Evolutionary conservation across 202 grass and related monocot genomes (phyloP).

Genomic region (Eragrostis tef): DNA sequence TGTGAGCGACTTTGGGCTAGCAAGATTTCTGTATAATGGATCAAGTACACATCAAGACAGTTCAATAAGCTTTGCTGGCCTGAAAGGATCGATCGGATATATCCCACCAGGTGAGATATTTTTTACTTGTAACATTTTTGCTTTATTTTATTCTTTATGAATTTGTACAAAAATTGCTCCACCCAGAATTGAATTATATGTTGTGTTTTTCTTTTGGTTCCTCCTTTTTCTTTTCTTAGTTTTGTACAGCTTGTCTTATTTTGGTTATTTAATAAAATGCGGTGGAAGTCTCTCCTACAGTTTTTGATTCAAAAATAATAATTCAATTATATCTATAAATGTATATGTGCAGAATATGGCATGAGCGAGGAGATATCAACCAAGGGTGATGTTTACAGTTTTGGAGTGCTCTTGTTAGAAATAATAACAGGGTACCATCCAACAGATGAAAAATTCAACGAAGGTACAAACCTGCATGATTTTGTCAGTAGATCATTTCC

Average conservation of each 20-base stretch:
- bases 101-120: conserved; percentile 65
- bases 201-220: too few relatives aligned
- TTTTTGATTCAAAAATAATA: too few relatives aligned
- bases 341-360: conserved; percentile 62
- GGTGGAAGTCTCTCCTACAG: too few relatives aligned
- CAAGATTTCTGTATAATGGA: conserved; percentile 26
- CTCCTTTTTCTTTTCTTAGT: too few relatives aligned
- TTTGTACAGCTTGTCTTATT: too few relatives aligned
- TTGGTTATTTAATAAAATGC: too few relatives aligned
- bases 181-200: not conserved
- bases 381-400: conserved; percentile 75
- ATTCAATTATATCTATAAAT: not conserved
- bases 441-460: conserved; percentile 50
- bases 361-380: conserved; percentile 46
- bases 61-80: conserved; percentile 42
- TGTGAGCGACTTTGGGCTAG: conserved; percentile 58
- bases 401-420: conserved; percentile 60
- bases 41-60: conserved; percentile 6
- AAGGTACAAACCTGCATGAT: conserved; percentile 40
- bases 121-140: not conserved
- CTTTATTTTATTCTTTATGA: not conserved
- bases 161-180: not conserved
- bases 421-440: conserved; percentile 58
- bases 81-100: conserved; percentile 76
- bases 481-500: conserved; percentile 42